phyloP scores from a whole-genome alignment of 2,329 filamentous ascomycete species.

The Sordariomycetes sp. region DNA sequence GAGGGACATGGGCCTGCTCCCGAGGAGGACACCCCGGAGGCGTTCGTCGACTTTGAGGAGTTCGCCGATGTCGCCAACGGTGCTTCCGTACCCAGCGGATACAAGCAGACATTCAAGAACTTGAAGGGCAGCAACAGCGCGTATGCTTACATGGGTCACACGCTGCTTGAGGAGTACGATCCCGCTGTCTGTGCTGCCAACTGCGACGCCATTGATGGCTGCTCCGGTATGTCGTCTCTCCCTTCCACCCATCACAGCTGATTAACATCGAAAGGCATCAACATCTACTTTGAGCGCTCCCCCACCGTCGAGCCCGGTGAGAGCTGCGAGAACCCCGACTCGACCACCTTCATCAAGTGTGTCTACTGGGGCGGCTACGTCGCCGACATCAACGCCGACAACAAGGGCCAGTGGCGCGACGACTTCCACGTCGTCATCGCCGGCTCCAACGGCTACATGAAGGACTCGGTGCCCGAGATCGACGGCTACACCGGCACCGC shows the following conservation, averaged over 20 bases:
- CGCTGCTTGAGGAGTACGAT: slow-evolving; percentile 3
- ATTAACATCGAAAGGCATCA: neutral
- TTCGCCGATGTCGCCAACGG: slow-evolving; percentile 1
- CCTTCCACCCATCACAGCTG: neutral
- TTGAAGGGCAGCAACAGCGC: slow-evolving; percentile 3
- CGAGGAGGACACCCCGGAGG: neutral
- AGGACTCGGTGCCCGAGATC: too few relatives aligned
- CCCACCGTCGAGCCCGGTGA: neutral
- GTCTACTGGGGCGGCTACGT: slow-evolving; percentile 22
- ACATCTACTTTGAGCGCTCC: slow-evolving; percentile 1
- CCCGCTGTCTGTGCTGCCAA: slow-evolving; percentile 2
- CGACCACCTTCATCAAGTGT: slow-evolving; percentile 11
- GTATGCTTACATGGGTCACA: slow-evolving; percentile 4
- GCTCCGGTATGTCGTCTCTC: neutral
- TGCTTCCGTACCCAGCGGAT: slow-evolving; percentile 2
- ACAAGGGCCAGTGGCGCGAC: slow-evolving; percentile 6
- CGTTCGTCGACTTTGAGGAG: neutral
- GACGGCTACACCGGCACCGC: neutral
- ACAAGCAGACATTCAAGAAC: slow-evolving; percentile 5
- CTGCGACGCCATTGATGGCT: slow-evolving; percentile 4
- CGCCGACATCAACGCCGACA: slow-evolving; percentile 5
- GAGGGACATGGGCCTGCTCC: slow-evolving; percentile 1
- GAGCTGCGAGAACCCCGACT: slow-evolving; percentile 1
- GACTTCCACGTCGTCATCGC: slow-evolving; percentile 8
- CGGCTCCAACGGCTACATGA: slow-evolving; percentile 9